Evolutionary conservation across 1,284 basidiomycete genomes (phyloP).

Genomic region (Salmacisia buchloeana): DNA sequence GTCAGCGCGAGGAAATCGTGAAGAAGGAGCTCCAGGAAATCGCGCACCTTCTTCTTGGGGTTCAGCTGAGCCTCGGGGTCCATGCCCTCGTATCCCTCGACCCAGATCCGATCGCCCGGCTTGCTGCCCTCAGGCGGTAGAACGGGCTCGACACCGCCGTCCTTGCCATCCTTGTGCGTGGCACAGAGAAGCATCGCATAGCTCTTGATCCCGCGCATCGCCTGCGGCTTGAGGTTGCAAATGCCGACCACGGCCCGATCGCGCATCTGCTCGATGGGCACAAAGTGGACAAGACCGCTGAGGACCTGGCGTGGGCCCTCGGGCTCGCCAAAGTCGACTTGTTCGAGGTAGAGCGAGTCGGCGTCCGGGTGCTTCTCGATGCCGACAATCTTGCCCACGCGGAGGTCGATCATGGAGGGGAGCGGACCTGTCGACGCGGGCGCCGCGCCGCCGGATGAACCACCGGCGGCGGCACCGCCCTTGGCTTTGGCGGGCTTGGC

Average conservation of each 20-base stretch:
- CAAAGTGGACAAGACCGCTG: conserved; percentile 47
- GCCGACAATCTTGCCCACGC: conserved; percentile 48
- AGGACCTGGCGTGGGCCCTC: conserved; percentile 47
- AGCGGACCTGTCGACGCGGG: conserved; percentile 18
- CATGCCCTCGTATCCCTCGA: conserved; percentile 46
- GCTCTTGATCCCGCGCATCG: conserved; percentile 51
- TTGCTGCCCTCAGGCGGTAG: conserved; percentile 39
- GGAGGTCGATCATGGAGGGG: conserved; percentile 45
- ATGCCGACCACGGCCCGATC: conserved; percentile 47
- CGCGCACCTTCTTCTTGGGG: conserved; percentile 49
- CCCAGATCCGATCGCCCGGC: conserved; percentile 43
- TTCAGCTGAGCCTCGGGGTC: conserved; percentile 46
- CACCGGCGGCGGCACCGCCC: conserved; percentile 22
- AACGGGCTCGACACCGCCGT: conserved; percentile 47
- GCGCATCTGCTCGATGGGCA: conserved; percentile 49
- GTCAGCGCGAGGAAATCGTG: conserved; percentile 8
- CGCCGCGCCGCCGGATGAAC: conserved; percentile 11
- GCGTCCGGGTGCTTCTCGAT: conserved; percentile 47
- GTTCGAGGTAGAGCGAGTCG: conserved; percentile 47
- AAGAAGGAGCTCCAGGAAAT: background rate
- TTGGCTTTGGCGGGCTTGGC: conserved; percentile 21
- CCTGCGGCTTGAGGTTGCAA: conserved; percentile 48
- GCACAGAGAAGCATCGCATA: conserved; percentile 49
- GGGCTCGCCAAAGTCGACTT: conserved; percentile 49
- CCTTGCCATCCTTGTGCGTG: conserved; percentile 43